phyloP scores from a whole-genome alignment of 1,284 basidiomycete species.

The Irpex rosettiformis region DNA sequence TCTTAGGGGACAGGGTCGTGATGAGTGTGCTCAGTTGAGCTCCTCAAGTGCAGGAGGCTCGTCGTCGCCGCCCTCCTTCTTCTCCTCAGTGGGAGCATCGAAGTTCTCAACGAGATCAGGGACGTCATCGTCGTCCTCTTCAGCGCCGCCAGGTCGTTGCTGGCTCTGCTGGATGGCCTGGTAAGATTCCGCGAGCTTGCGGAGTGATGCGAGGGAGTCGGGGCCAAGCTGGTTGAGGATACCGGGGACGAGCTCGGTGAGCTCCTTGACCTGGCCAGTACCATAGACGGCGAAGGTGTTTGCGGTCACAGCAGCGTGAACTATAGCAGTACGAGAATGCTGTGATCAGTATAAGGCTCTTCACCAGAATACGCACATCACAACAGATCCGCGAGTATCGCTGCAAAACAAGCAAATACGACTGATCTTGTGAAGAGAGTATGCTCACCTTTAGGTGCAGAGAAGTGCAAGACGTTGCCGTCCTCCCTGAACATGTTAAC shows the following conservation, averaged over 20 bases:
- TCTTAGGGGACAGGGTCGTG: neutral
- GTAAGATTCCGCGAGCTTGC: conserved; percentile 97
- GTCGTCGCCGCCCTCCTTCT: conserved; percentile 43
- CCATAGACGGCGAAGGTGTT: conserved; percentile 99
- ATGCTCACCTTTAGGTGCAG: conserved; percentile 86
- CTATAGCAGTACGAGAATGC: conserved; percentile 39
- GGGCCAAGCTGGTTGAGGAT: conserved; percentile 99
- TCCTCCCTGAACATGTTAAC: conserved; percentile 99
- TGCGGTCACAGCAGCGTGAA: conserved; percentile 88
- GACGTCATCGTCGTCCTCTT: conserved; percentile 77
- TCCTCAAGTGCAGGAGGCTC: conserved; percentile 45
- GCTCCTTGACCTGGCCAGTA: conserved; percentile 92
- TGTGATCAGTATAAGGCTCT: neutral
- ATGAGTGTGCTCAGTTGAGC: conserved; percentile 28
- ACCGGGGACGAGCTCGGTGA: conserved; percentile 98
- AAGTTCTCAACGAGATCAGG: conserved; percentile 95
- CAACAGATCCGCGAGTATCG: conserved; percentile 2
- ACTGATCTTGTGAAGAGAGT: neutral
- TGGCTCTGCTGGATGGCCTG: conserved; percentile 89
- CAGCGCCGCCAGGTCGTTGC: conserved; percentile 57
- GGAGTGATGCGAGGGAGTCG: conserved; percentile 93
- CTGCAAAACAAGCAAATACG: neutral
- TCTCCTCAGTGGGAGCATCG: conserved; percentile 69
- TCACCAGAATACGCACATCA: neutral
- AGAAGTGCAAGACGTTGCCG: conserved; percentile 97